Conservation (phyloP, 2,329 filamentous ascomycete species). For the Epichloe uncinata region DNA sequence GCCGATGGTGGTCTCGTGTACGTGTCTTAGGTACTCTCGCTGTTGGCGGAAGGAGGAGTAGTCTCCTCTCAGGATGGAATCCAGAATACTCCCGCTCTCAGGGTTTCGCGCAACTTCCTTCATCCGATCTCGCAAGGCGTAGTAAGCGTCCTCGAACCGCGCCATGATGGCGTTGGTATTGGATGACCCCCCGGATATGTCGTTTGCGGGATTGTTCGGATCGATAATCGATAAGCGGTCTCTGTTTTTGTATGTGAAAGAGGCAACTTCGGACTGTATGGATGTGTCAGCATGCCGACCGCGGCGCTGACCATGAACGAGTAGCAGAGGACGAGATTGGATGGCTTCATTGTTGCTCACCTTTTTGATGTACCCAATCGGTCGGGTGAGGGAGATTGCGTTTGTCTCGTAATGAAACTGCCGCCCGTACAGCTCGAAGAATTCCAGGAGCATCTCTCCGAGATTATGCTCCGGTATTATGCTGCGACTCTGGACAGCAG, state of each 20-base stretch:
- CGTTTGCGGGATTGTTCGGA: conserved; percentile 72
- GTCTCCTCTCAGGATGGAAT: conserved; percentile 60
- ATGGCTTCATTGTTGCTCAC: conserved; percentile 27
- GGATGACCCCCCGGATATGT: conserved; percentile 87
- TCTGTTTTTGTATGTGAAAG: conserved; percentile 42
- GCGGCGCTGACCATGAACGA: background rate
- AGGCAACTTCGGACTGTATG: conserved; percentile 28
- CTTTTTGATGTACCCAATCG: conserved; percentile 60
- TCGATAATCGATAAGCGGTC: conserved; percentile 79
- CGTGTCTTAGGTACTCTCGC: conserved; percentile 44
- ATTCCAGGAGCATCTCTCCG: conserved; percentile 71
- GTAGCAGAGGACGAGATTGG: background rate
- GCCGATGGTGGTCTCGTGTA: conserved; percentile 31
- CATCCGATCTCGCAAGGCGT: conserved; percentile 45
- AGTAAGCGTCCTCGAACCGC: conserved; percentile 55
- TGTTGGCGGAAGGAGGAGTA: conserved; percentile 63
- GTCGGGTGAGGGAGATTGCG: conserved; percentile 65
- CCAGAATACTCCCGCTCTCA: conserved; percentile 40
- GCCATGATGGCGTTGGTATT: conserved; percentile 54
- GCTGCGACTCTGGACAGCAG: conserved; percentile 49
- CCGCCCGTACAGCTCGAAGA: conserved; percentile 81
- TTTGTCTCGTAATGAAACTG: conserved; percentile 56
- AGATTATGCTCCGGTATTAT: conserved; percentile 53
- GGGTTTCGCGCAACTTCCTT: conserved; percentile 27
- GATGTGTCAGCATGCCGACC: background rate